Base-by-base conservation (phyloP, 108 stramenopile genomes). In the Aurantiochytrium sp. region DNA sequence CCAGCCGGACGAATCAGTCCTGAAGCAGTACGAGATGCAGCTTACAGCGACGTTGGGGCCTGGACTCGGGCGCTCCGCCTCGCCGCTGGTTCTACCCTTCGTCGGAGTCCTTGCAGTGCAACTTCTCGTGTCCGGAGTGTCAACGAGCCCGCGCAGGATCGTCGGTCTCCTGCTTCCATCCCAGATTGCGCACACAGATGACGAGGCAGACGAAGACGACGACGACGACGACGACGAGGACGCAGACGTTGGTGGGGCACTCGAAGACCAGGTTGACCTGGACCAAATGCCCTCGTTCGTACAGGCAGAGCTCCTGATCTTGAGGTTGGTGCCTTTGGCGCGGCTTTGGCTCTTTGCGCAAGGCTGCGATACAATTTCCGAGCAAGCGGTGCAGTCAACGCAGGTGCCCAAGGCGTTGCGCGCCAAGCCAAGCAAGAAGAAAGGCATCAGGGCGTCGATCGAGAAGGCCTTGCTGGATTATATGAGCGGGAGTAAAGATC, bases 11-110 rank as follows among this genome's bases (percentile, higher is more conserved):
- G 42, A 48, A 19, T 48, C 42, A 6, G 73, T 81, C 73, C 39
- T 81, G n/a, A 81, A 81, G 73, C 73, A 81, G 45, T 81, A 22
- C 24, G 73, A 81, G 32, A 81, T 81, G 73, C 73, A 81, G 45
- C 45, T 81, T 2, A 81, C 73, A 12, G 73, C 73, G 24, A 81
- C 73, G 6, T 24, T 81, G 27, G 73, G 73, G 4, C 73, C 73
- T 12, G 73, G 73, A 6, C 45, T 81, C 2, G 45, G 73, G 6
- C 39, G 27, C n/a, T 12, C 10, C 45, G 73, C 73, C 17, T 81
- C 73, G 39, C 73, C 73, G 39, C 73, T 81, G n/a, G 45, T 81
- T 17, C 73, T 81, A 12, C 73, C 73, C 21, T 81, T 81, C 2
- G 73, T 48, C 19, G 39, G 42, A 6, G n/a, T 48, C 4, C 73